phyloP scores from a whole-genome alignment of 2,329 filamentous ascomycete species.

The Blumeria graminis region DNA sequence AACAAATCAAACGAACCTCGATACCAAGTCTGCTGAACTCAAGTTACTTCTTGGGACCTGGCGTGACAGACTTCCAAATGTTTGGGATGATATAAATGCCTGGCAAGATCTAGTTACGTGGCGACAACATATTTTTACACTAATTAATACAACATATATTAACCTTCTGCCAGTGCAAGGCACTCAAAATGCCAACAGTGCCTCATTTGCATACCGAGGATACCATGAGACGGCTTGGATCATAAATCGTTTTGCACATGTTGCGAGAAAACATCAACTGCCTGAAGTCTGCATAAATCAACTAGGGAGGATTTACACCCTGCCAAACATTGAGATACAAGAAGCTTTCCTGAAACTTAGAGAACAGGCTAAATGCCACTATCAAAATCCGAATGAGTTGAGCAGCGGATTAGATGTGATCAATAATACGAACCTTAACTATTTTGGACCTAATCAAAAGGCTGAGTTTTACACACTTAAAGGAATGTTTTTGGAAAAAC shows the following conservation, averaged over 20 bases:
- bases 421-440: constrained; percentile 97
- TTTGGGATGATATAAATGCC: constrained; percentile 98
- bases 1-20: constrained; percentile 66
- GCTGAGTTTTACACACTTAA: constrained; percentile 98
- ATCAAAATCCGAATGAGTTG: constrained; percentile 82
- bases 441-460: constrained; percentile 89
- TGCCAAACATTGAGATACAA: constrained; percentile 98
- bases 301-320: constrained; percentile 88
- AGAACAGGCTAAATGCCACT: constrained; percentile 98
- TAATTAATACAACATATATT: constrained; percentile 90
- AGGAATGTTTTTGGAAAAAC: constrained; percentile 95
- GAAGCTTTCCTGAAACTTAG: constrained; percentile 93
- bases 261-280: constrained; percentile 87
- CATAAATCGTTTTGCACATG: constrained; percentile 95
- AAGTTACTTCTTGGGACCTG: constrained; percentile 85
- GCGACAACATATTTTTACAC: constrained; percentile 94
- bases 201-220: constrained; percentile 86
- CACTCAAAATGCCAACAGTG: constrained; percentile 52
- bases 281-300: constrained; percentile 95
- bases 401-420: constrained; percentile 90
- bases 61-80: constrained; percentile 85
- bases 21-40: constrained; percentile 83
- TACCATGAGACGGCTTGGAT: constrained; percentile 99
- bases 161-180: constrained; percentile 38
- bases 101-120: constrained; percentile 99